phyloP scores from a whole-genome alignment of 441 rosid species.

The Geranium incanum region DNA sequence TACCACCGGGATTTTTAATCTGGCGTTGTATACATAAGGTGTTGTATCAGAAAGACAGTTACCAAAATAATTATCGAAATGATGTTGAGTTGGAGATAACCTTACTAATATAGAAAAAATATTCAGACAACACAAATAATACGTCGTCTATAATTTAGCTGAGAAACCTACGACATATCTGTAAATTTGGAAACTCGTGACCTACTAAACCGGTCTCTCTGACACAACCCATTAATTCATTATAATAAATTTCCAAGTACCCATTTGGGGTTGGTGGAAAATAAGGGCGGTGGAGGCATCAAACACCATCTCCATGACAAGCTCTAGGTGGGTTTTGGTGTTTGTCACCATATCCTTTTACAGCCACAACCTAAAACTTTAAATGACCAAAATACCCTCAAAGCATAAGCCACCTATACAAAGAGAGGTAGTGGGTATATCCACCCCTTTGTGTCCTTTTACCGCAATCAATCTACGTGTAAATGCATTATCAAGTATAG shows the following conservation, averaged over 20 bases:
- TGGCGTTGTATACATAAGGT: no score
- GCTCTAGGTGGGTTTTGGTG: constrained; percentile 1
- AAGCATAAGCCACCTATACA: not conserved
- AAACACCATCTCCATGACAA: not conserved
- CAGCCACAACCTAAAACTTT: not conserved
- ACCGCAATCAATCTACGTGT: not conserved
- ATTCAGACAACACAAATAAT: no score
- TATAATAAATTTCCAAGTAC: not conserved
- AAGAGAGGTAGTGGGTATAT: not conserved
- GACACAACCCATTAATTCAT: no score
- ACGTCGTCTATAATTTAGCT: no score
- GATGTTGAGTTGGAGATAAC: no score
- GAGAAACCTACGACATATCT: no score
- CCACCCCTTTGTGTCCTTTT: not conserved
- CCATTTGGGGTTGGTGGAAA: not conserved
- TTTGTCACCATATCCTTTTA: constrained; percentile 4
- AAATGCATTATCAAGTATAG: not conserved
- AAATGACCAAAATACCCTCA: not conserved
- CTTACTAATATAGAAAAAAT: no score
- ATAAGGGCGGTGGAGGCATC: not conserved
- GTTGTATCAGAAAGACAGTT: no score
- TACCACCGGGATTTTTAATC: no score
- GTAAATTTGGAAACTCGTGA: no score
- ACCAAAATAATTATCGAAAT: no score
- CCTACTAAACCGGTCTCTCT: no score